Conservation (phyloP, 495 filamentous ascomycete genomes). For the Daldinia bambusicola region DNA sequence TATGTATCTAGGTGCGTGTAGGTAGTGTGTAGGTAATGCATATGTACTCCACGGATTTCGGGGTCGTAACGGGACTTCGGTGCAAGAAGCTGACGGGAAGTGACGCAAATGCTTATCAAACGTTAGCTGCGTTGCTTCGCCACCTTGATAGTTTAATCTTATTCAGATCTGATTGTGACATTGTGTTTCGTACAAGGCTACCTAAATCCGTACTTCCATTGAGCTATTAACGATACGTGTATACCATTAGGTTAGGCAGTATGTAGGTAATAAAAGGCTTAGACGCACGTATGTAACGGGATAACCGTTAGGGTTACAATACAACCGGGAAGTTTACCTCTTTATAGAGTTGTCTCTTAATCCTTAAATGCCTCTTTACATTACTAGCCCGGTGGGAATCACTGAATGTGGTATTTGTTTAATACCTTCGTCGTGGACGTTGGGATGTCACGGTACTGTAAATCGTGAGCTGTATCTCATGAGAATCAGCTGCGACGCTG, state of each 20-base stretch:
- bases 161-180: conserved; percentile 2
- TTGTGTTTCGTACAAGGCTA: no score
- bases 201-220: no score
- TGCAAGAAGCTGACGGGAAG: conserved; percentile 18
- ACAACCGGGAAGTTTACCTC: conserved; percentile 9
- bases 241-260: no score
- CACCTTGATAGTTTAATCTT: conserved; percentile 15
- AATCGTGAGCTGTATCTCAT: conserved; percentile 29
- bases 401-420: no score
- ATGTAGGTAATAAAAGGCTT: no score
- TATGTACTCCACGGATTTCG: conserved; percentile 25
- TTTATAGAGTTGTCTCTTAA: not conserved
- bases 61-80: not conserved
- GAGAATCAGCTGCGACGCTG: conserved; percentile 14
- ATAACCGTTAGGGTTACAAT: conserved; percentile 15
- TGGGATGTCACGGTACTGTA: not conserved
- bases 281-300: not conserved
- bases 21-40: not conserved
- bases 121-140: conserved; percentile 17
- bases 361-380: not conserved
- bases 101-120: conserved; percentile 34
- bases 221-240: no score
- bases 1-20: not conserved
- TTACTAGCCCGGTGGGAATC: no score
- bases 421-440: no score